Evolutionary conservation across 23 red algal genomes (phyloP), one percentile per base, ranked within the genome.

Genomic region (Gracilariopsis chorda): DNA sequence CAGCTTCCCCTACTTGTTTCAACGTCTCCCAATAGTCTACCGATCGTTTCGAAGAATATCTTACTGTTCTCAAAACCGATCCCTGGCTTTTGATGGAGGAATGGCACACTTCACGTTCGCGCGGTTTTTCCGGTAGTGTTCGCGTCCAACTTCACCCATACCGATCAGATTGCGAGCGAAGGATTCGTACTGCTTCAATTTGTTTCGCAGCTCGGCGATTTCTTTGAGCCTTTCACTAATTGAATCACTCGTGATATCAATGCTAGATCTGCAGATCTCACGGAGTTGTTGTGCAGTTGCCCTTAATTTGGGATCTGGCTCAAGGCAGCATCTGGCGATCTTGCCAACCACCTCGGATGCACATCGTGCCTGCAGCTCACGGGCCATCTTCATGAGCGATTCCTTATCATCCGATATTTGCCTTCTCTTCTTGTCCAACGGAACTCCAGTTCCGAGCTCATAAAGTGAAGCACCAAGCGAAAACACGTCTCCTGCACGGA

Each of bases 401-500:
- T 73, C 67, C 13, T 42, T 36, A 46, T 73, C 67, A 5, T 73
- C 67, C 42, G 3, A 47, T 14, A 73, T 17, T 14, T 42, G 67
- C 47, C 16, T 73, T 10, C 39, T 12, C 20, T 73, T 73, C 24
- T 59, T 88, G 5, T 85, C 53, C 34, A 87, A 39, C 51, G 77
- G 68, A 37, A 87, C 70, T 1, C 87, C 86, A 27, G 62, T 63
- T 0, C 59, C 94, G 61, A 90, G 73, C 67, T 96, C 94, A 47
- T 79, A 96, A 20, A 96, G 60, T 0, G 86, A 72, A 20, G 86
- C 94, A 19, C 94, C 94, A 40, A 96, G 78, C 42, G 94, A 68
- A 65, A 96, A 96, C n/a, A 92, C 65, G 71, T 96, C 94, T 24
- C 80, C 52, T 9, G 84, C 80, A n/a, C 73, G 42, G 24, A 96